Evolutionary conservation across 495 filamentous ascomycete genomes (phyloP).

Genomic region (Podospora bellae-mahoneyi): DNA sequence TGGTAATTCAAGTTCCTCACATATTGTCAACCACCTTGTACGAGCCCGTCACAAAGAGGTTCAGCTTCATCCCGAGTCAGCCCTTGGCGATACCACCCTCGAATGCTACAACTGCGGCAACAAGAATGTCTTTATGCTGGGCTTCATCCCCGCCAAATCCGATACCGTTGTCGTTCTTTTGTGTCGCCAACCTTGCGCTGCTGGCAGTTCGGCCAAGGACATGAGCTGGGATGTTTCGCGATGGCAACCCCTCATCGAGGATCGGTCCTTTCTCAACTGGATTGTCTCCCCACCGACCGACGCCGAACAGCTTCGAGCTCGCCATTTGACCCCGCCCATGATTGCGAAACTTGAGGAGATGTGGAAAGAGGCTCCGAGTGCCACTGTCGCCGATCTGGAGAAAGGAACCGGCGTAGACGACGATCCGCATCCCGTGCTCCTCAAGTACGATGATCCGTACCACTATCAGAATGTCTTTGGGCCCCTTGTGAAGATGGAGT

Average conservation of each 20-base stretch:
- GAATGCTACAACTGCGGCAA: slow-evolving; percentile 99
- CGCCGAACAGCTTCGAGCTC: slow-evolving; percentile 90
- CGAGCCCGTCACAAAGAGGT: slow-evolving; percentile 98
- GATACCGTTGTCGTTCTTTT: slow-evolving; percentile 97
- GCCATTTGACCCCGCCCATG: slow-evolving; percentile 90
- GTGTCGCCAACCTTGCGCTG: slow-evolving; percentile 93
- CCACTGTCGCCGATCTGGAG: slow-evolving; percentile 88
- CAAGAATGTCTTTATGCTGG: slow-evolving; percentile 98
- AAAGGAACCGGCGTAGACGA: slow-evolving; percentile 93
- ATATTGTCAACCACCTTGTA: slow-evolving; percentile 98
- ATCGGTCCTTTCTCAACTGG: slow-evolving; percentile 93
- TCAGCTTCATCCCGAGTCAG: slow-evolving; percentile 88
- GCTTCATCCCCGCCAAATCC: slow-evolving; percentile 98
- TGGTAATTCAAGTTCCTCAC: slow-evolving; percentile 93
- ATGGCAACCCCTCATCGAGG: slow-evolving; percentile 97
- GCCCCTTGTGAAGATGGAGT: slow-evolving; percentile 97
- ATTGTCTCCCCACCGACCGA: slow-evolving; percentile 87
- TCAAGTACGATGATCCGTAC: slow-evolving; percentile 96
- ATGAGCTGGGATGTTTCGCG: slow-evolving; percentile 99
- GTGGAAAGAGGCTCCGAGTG: slow-evolving; percentile 94
- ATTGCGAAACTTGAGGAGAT: slow-evolving; percentile 97
- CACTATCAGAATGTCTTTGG: slow-evolving; percentile 99
- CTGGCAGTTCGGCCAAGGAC: slow-evolving; percentile 94
- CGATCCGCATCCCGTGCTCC: slow-evolving; percentile 85
- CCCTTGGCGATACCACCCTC: slow-evolving; percentile 93